Base-by-base conservation (phyloP, 2,329 filamentous ascomycete genomes). In the Paracamarosporium sp. region DNA sequence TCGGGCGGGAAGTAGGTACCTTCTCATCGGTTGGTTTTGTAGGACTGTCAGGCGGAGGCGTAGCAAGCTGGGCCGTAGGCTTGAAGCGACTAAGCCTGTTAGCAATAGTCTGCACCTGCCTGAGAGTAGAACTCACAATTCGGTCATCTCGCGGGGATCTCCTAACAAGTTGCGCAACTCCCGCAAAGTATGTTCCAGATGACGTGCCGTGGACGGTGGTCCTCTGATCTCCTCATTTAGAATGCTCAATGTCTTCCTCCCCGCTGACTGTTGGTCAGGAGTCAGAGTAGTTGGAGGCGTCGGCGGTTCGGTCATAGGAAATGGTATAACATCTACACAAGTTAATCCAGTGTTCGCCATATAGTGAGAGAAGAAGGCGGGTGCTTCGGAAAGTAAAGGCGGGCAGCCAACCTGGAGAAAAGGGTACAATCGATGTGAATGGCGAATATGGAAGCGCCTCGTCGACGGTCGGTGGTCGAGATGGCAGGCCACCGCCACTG, bases 401-500 rank as follows among this genome's bases (percentile, higher is more conserved):
- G 57, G 35, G 50, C 20, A 57, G 76, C 79, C 64, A 77, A 93
- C 91, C 88, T 64, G 90, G 85, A 74, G 90, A 86, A 75, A 94
- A 92, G 2, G 91, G 91, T 51, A 91, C 84, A 47, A 93, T 89
- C 3, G 90, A 92, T 47, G 89, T 91, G 72, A 94, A 89, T 24
- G 92, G 91, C 50, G 91, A 91, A 77, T 88, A 93, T n/a, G 90
- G 90, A 44, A 95, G 81, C 28, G 91, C 91, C 71, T 95, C 90
- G 55, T 89, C 85, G 12, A 95, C 84, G 3, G 80, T 83, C 11
- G 81, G 80, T 22, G 81, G 75, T 25, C 77, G 68, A 45, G 73
- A 73, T 13, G 72, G 66, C 13, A 77, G 67, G 22, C 71, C 69
- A 12, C 71, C 65, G 38, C 71, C 70, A 63, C 74, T 70, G 66